phyloP scores from a whole-genome alignment of 805 yeast species.

The Yarrowia yakushimensis region DNA sequence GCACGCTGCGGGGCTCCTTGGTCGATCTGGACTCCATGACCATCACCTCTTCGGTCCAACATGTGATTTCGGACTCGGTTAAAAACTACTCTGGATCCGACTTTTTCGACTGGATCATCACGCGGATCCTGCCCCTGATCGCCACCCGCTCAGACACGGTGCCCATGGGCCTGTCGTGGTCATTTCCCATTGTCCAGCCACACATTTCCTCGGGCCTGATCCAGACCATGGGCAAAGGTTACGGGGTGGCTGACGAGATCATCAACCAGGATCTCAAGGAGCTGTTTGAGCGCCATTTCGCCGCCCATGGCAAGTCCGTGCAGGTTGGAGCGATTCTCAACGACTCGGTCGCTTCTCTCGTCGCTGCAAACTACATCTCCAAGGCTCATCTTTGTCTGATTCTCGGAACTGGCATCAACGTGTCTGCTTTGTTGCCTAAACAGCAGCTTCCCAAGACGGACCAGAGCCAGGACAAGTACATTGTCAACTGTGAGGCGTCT shows the following conservation, averaged over 20 bases:
- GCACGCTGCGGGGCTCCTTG: conserved; percentile 86
- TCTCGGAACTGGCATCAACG: conserved; percentile 89
- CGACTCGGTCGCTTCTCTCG: conserved; percentile 83
- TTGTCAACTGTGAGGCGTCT: conserved; percentile 90
- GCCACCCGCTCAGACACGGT: background rate
- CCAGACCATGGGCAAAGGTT: conserved; percentile 59
- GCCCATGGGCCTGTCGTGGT: conserved; percentile 38
- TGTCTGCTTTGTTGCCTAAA: conserved; percentile 53
- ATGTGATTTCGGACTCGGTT: conserved; percentile 32
- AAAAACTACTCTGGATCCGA: conserved; percentile 33
- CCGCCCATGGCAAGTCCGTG: conserved; percentile 49
- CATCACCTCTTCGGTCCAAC: conserved; percentile 26
- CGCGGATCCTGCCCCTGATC: conserved; percentile 29
- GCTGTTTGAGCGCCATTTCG: conserved; percentile 62
- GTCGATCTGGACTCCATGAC: conserved; percentile 58
- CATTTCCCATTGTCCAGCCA: conserved; percentile 37
- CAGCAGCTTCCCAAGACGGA: conserved; percentile 50
- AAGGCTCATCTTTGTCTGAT: conserved; percentile 76
- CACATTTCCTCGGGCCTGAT: conserved; percentile 32
- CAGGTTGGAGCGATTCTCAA: conserved; percentile 77
- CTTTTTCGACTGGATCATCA: conserved; percentile 38
- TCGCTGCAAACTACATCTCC: conserved; percentile 64
- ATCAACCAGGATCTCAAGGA: conserved; percentile 73
- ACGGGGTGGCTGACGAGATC: conserved; percentile 62
- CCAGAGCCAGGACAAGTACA: conserved; percentile 39